Evolutionary conservation across 2,329 filamentous ascomycete species (phyloP).

Genomic region (Ophiostoma ips): DNA sequence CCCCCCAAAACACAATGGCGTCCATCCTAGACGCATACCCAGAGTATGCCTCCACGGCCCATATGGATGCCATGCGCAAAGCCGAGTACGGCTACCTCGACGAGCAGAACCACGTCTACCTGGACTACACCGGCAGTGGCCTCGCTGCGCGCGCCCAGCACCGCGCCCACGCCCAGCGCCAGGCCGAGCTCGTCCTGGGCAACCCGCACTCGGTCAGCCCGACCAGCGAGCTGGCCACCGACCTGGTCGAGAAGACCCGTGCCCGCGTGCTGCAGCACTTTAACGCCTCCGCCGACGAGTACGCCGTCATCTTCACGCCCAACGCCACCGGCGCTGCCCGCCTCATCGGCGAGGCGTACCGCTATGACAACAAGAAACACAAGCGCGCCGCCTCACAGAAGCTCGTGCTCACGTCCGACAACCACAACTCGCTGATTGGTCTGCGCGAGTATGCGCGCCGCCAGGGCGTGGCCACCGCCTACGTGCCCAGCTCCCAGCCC

Average conservation of each 20-base stretch:
- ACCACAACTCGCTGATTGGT: slow-evolving; percentile 29
- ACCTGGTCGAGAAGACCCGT: slow-evolving; percentile 20
- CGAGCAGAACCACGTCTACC: slow-evolving; percentile 24
- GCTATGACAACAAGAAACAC: slow-evolving; percentile 14
- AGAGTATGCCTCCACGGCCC: slow-evolving; percentile 21
- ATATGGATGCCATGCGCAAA: slow-evolving; percentile 20
- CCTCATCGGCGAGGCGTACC: slow-evolving; percentile 27
- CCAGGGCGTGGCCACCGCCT: slow-evolving; percentile 16
- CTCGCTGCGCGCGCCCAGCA: slow-evolving; percentile 23
- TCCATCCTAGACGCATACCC: slow-evolving; percentile 18
- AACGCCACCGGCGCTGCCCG: slow-evolving; percentile 27
- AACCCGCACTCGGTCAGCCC: slow-evolving; percentile 29
- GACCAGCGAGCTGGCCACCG: slow-evolving; percentile 22
- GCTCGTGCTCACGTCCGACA: slow-evolving; percentile 26
- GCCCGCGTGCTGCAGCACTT: slow-evolving; percentile 21
- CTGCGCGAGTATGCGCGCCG: slow-evolving; percentile 23
- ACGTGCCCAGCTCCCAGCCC: slow-evolving; percentile 18
- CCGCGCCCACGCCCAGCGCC: slow-evolving; percentile 19
- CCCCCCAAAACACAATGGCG: background rate
- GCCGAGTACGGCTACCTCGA: slow-evolving; percentile 25
- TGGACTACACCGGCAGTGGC: slow-evolving; percentile 28
- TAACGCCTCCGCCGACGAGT: slow-evolving; percentile 24
- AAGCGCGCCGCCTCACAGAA: background rate
- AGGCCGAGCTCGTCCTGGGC: slow-evolving; percentile 21
- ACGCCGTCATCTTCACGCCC: slow-evolving; percentile 26